A percentile compares a stretch with the other conserved stretches of the same genome.
These are phyloP conservation scores for Chondrostereum purpureum DNA, from an alignment of 1,284 basidiomycete genomes.

Conservation along the genomic window DNA sequence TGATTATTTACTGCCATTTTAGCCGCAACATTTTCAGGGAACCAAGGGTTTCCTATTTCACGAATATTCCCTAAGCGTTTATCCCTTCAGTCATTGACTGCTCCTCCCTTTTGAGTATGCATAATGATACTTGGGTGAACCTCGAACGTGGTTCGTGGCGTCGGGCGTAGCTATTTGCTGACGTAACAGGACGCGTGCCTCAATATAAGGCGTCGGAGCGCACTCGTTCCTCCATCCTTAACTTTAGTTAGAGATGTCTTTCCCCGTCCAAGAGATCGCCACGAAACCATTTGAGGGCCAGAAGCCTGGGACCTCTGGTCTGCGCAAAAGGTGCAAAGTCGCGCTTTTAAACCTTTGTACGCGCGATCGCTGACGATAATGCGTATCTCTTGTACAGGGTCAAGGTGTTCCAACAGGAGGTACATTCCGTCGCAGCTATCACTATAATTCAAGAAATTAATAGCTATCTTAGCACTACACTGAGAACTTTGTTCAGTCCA, in stretches of 20 bases:
- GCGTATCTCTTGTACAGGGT: constrained; percentile 63
- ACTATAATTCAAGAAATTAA: too few species aligned
- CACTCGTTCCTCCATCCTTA: constrained; percentile 6
- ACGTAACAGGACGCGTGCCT: constrained; percentile 1
- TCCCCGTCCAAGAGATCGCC: constrained; percentile 48
- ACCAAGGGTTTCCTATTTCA: too few species aligned
- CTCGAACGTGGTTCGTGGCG: too few species aligned
- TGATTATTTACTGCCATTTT: too few species aligned
- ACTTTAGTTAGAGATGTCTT: constrained; percentile 29
- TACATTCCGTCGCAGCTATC: constrained; percentile 24
- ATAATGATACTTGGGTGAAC: too few species aligned
- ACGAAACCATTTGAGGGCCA: constrained; percentile 85
- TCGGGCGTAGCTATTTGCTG: neutral
- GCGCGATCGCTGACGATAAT: constrained; percentile 14
- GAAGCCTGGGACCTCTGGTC: constrained; percentile 92
- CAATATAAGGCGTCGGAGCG: neutral
- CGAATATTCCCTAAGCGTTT: too few species aligned
- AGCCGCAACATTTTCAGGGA: too few species aligned
- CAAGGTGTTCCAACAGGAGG: constrained; percentile 89
- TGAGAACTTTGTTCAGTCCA: constrained; percentile 97
- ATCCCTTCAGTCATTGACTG: too few species aligned
- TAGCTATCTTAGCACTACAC: constrained; percentile 97
- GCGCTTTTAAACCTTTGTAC: constrained; percentile 12
- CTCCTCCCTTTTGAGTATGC: too few species aligned
- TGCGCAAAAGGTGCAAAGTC: constrained; percentile 74